Base-by-base conservation (phyloP, 768 basidiomycete genomes). In the Rhodotorula diobovata region DNA sequence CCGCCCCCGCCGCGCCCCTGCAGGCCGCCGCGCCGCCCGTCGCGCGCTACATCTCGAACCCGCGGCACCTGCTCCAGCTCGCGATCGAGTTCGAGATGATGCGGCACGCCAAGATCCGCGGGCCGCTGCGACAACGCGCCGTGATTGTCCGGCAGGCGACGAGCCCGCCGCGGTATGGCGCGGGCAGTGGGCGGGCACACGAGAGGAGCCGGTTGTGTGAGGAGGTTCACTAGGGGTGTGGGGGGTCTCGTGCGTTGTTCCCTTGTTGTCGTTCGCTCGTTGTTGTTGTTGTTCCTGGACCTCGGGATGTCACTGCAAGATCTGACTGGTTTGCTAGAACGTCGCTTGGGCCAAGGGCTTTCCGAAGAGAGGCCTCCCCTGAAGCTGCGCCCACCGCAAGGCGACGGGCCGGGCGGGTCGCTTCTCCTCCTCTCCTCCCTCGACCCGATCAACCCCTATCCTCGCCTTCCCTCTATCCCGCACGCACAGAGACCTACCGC, bases 1-100 rank as follows among this genome's bases (percentile, higher is more conserved):
- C 51, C 4, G 51, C 51, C 14, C n/a, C 25, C 48, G 48, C 14
- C 32, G 14, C 63, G 18, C 45, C 51, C 1, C 32, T 43, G 0
- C 14, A 34, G 14, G 28, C 30, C 1, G 56, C 61, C 16, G 25
- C 50, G 9, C 41, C 37, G 16, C 63, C 60, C 21, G 35, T 56
- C 4, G 56, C 63, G n/a, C 58, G 71, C 28, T 68, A 61, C 66
- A 72, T 75, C 51, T 72, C 74, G 34, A 75, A 75, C 51, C 63
- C 54, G 28, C 68, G 66, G 23, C 74, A 75, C 59, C 59, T 75
- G 35, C 51, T 72, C 21, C 72, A 72, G 74, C 68, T 72, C 68
- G 57, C 58, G 14, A 59, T 75, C 61, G 74, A 75, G 62, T 66
- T 72, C 25, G 64, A 68, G 46, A 75, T 75, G 74, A 75, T 75